Evolutionary conservation across 2,329 filamentous ascomycete genomes (phyloP), one percentile per base, ranked within the genome.

Genomic region (Alternaria sp.): DNA sequence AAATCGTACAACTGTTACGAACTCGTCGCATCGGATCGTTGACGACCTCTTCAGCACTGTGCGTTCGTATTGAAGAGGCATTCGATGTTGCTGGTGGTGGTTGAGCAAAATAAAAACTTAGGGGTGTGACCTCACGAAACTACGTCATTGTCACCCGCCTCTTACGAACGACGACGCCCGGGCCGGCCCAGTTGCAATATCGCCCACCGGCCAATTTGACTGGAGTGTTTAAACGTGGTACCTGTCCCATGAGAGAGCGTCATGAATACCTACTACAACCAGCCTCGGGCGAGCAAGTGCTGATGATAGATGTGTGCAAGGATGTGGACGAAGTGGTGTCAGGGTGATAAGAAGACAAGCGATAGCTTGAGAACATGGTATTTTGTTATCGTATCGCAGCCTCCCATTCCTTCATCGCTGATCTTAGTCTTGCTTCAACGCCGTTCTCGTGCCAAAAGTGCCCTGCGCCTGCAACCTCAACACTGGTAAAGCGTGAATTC

Each of bases 381-480:
- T 36, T 32, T 1, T n/a, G 7, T 17, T n/a, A 54, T 81, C 83
- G 40, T 25, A 63, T 32, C 6, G 51, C 81, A 7, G 70, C 67
- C 9, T 81, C 70, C 84, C 84, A 86, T 19, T 74, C 68, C 57
- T 72, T 77, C 57, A 86, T 67, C 3, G 74, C 74, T 23, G 65
- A 65, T 66, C 82, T 79, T 57, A 85, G 75, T 69, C 77, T 71
- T 52, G 57, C 62, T 70, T 83, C 76, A 2, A 77, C 81, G 0
- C 80, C 81, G 3, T 70, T 59, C 62, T 83, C 82, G 6, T 77
- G 78, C 83, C 83, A 85, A 65, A 85, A 85, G 70, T 88, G 86
- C 0, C 84, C 85, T 6, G 84, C 86, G 9, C 81, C 82, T 7
- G 78, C 69, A 23, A 88, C 77, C 62, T 86, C 82, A 15, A 79